Evolutionary conservation across 805 yeast genomes (phyloP), one percentile per base, ranked within the genome.

Genomic region (Candida succiphila): DNA sequence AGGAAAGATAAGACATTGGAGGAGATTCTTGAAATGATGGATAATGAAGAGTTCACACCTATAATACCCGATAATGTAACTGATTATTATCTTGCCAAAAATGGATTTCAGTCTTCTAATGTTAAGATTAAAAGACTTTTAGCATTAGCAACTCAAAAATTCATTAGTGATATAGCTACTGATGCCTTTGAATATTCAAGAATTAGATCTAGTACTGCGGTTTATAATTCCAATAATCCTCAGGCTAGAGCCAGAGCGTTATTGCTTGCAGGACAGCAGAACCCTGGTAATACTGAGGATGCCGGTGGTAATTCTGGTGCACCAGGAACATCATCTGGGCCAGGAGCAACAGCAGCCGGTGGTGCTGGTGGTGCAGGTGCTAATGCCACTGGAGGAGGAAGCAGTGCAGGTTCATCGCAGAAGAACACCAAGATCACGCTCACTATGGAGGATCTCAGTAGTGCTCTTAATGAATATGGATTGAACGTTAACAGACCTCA

Each of bases 141-240:
- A 31, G 96, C 97, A 0, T 63, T 92, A 36, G 97, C 98, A 1
- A 92, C 98, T 0, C 98, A 94, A 50, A 92, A 92, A 52, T 92
- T 92, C 54, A 72, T 92, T 19, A 76, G 88, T 39, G 98, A 92
- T 53, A 78, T 92, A 21, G 96, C 98, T 2, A 85, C 87, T 13
- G 97, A 92, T 51, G 96, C 98, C 0, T 92, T 86, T 52, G 98
- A 92, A 53, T 88, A 86, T 52, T 83, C 95, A 7, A 66, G 97
- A 39, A 92, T 92, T 43, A 70, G 97, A 41, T 84, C 92, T n/a
- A 66, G 84, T 4, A 75, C 86, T 10, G 76, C 95, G 0, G 94
- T 88, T n/a, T 78, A 83, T 47, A 78, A 80, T 46, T 75, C 94
- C 4, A 68, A 83, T 29, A 85, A 85, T 49, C 94, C 95, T 7